Base-by-base conservation (phyloP, 108 stramenopile species). In the Nitzschia sp. region DNA sequence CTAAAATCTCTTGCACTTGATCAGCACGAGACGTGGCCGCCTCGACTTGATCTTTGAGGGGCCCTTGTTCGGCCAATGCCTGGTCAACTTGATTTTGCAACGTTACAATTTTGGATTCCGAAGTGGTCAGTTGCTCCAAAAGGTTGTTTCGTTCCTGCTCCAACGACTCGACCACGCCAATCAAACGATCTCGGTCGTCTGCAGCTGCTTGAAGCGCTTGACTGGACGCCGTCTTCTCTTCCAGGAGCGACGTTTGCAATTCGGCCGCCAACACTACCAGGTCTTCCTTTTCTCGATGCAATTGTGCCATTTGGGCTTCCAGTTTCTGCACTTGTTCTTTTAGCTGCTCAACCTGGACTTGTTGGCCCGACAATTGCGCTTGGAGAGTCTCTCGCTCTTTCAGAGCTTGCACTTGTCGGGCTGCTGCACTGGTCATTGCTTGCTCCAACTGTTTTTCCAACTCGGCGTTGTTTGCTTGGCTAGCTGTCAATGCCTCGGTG, bases 281-380 rank as follows among this genome's bases (percentile, higher is more conserved):
- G 13, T 38, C 30, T 31, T 61, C 59, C 35, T 61, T 61, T 23
- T 61, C 59, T 23, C 23, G 33, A 3, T 11, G n/a, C 19, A 61
- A 18, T 21, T 35, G 3, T 13, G 4, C 23, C 9, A 15, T 61
- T 38, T 38, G 33, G 5, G 8, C 26, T 38, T 61, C n/a, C 2
- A 38, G n/a, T 61, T 21, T 2, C 9, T 38, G 33, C 8, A 61
- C 59, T 11, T 38, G 59, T 33, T 35, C 18, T 38, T 61, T n/a
- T 4, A 61, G 21, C 5, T 3, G 19, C 21, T 21, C 11, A 2
- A 38, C 15, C 59, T 13, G 18, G 33, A 36, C 9, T 3, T 38
- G 33, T 38, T 61, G 33, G 5, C 6, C 35, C 23, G 8, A 17
- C 8, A 61, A 23, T 28, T 35, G 34, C 2, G 3, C n/a, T 61